Evolutionary conservation across 768 basidiomycete species (phyloP).

Genomic region (Russula lepida): DNA sequence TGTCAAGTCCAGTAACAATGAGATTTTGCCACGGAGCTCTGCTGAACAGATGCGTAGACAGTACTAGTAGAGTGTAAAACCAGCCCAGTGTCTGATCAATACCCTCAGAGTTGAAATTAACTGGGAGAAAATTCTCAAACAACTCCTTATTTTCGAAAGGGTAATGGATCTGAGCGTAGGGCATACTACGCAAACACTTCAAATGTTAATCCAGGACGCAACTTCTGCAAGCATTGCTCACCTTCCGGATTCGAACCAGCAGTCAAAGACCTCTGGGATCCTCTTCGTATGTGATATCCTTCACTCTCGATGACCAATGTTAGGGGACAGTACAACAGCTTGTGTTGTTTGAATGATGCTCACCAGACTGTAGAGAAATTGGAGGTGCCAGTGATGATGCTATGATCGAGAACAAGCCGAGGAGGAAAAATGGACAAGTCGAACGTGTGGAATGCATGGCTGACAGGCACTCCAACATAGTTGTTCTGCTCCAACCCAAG

Average conservation of each 20-base stretch:
- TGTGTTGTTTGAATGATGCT: too few relatives aligned
- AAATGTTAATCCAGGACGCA: neutral
- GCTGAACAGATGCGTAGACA: constrained; percentile 92
- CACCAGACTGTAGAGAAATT: too few relatives aligned
- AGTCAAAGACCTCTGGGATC: constrained; percentile 98
- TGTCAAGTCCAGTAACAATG: constrained; percentile 92
- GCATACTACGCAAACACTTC: constrained; percentile 63
- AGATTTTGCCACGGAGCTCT: constrained; percentile 97
- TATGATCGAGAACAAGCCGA: too few relatives aligned
- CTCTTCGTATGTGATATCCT: constrained; percentile 75
- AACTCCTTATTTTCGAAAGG: constrained; percentile 94
- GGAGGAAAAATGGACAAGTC: too few relatives aligned
- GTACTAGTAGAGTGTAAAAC: constrained; percentile 97
- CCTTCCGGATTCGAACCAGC: constrained; percentile 99
- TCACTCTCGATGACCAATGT: constrained; percentile 76
- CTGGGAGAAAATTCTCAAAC: constrained; percentile 82
- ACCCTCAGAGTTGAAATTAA: constrained; percentile 95
- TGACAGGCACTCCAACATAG: too few relatives aligned
- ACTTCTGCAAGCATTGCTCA: constrained; percentile 28
- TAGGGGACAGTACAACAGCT: constrained; percentile 98
- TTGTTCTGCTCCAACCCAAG: too few relatives aligned
- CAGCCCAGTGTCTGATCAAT: constrained; percentile 99
- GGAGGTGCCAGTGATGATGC: too few relatives aligned
- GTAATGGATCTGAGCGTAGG: constrained; percentile 94
- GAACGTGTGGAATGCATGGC: too few relatives aligned